Percentiles rank a stretch among this genome's conserved stretches.
These are phyloP conservation scores for Trichoderma brevicompactum DNA, from an alignment of 2,329 filamentous ascomycete species.

Conservation along the genomic window DNA sequence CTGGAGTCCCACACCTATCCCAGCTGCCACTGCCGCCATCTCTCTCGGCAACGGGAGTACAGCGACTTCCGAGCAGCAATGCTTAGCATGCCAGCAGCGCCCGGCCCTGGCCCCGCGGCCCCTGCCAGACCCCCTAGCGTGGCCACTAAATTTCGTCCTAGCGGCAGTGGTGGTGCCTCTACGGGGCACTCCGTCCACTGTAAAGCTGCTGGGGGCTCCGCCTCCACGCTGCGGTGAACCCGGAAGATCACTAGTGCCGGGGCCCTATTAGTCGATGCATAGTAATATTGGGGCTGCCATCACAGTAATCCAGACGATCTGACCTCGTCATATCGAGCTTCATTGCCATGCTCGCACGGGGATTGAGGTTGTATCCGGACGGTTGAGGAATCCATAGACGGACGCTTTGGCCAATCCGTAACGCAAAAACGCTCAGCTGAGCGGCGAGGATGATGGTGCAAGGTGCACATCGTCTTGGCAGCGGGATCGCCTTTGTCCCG, in stretches of 20 bases:
- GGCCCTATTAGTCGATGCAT: constrained; percentile 27
- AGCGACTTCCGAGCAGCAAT: not conserved
- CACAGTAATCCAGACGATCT: constrained; percentile 24
- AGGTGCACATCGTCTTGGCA: not conserved
- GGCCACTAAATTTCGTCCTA: not conserved
- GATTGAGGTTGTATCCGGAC: not conserved
- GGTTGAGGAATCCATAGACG: not conserved
- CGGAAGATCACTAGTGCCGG: constrained; percentile 18
- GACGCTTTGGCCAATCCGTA: too few relatives aligned
- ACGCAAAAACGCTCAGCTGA: too few relatives aligned
- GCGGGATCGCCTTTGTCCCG: too few relatives aligned
- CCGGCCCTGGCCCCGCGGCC: constrained; percentile 13
- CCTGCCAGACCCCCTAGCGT: not conserved
- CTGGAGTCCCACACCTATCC: too few relatives aligned
- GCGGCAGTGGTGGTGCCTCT: not conserved
- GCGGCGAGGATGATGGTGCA: too few relatives aligned
- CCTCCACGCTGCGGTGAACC: constrained; percentile 23
- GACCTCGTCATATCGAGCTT: not conserved
- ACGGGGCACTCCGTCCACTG: constrained; percentile 8
- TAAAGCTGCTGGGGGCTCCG: constrained; percentile 4
- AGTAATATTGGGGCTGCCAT: constrained; percentile 21
- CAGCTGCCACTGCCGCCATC: too few relatives aligned
- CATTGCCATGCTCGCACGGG: not conserved
- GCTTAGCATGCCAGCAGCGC: constrained; percentile 7
- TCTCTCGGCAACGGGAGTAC: not conserved